These are phyloP conservation scores for Ogataea paradorogensis DNA, from an alignment of 805 yeast genomes.

Conservation along the genomic window DNA sequence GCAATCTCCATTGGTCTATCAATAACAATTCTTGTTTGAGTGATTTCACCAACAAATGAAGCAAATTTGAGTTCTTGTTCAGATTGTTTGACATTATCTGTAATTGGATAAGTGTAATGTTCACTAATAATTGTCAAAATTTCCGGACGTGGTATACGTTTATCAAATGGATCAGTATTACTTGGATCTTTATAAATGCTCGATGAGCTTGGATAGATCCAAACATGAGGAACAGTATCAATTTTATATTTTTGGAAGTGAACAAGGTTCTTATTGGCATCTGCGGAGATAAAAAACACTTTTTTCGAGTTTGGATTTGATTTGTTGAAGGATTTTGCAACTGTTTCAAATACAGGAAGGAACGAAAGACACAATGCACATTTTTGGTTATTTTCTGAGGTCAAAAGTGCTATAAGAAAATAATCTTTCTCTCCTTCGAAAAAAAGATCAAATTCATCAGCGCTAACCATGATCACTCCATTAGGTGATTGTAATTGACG, in stretches of 20 bases:
- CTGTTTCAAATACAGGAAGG: slow-evolving; percentile 38
- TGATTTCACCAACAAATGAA: slow-evolving; percentile 45
- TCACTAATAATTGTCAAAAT: slow-evolving; percentile 20
- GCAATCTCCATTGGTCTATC: slow-evolving; percentile 40
- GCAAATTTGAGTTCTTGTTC: slow-evolving; percentile 48
- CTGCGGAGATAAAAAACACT: slow-evolving; percentile 49
- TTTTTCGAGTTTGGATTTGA: slow-evolving; percentile 42
- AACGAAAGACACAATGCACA: slow-evolving; percentile 50
- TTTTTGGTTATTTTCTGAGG: slow-evolving; percentile 39
- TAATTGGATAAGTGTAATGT: slow-evolving; percentile 25
- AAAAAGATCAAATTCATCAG: slow-evolving; percentile 38
- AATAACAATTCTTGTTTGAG: slow-evolving; percentile 43
- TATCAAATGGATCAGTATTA: slow-evolving; percentile 23
- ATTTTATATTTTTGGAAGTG: slow-evolving; percentile 43
- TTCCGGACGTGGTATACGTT: slow-evolving; percentile 17
- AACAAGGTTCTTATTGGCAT: slow-evolving; percentile 42
- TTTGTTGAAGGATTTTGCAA: slow-evolving; percentile 41
- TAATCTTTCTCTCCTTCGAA: slow-evolving; percentile 51
- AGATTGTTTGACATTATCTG: slow-evolving; percentile 31
- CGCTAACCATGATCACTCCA: slow-evolving; percentile 42
- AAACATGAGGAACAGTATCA: slow-evolving; percentile 59
- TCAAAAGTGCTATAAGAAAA: slow-evolving; percentile 47
- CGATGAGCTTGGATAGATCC: slow-evolving; percentile 50
- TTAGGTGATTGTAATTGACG: slow-evolving; percentile 22
- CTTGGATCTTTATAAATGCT: slow-evolving; percentile 33